These are phyloP conservation scores for Gryganskiella cystojenkinii DNA, from an alignment of 192 early-diverging fungal genomes.

Conservation along the genomic window DNA sequence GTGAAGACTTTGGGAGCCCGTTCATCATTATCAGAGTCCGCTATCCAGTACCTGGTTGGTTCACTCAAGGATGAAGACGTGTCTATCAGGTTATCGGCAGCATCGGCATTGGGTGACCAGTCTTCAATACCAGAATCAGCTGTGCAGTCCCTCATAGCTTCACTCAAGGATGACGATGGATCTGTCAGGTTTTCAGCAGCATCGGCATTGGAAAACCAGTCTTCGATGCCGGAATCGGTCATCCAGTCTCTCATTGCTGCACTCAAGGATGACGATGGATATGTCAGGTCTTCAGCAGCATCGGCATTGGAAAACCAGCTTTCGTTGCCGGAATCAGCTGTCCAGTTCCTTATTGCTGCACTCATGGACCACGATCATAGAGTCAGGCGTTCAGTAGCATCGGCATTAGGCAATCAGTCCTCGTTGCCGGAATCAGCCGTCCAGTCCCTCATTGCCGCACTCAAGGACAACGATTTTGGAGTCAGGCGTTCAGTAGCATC, in stretches of 20 bases:
- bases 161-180: not conserved
- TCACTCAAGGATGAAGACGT: not conserved
- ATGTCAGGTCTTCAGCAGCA: not conserved
- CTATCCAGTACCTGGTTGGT: not conserved
- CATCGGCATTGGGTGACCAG: not conserved
- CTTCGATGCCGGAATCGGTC: not conserved
- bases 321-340: no score
- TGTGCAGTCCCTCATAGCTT: conserved; percentile 4
- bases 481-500: not conserved
- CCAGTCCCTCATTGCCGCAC: not conserved
- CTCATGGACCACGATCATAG: not conserved
- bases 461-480: not conserved
- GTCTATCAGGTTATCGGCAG: not conserved
- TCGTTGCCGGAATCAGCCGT: not conserved
- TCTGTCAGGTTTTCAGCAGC: not conserved
- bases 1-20: conserved; percentile 8
- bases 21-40: conserved; percentile 5
- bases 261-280: not conserved
- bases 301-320: no score
- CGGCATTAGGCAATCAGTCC: not conserved
- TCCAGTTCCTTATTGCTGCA: not conserved
- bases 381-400: not conserved
- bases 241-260: not conserved
- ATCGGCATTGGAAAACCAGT: not conserved
- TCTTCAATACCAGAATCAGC: not conserved